Percentiles rank a stretch among this genome's conserved stretches.
Evolutionary conservation across 1,284 basidiomycete genomes (phyloP).

Genomic region (Takashimella tepidaria): DNA sequence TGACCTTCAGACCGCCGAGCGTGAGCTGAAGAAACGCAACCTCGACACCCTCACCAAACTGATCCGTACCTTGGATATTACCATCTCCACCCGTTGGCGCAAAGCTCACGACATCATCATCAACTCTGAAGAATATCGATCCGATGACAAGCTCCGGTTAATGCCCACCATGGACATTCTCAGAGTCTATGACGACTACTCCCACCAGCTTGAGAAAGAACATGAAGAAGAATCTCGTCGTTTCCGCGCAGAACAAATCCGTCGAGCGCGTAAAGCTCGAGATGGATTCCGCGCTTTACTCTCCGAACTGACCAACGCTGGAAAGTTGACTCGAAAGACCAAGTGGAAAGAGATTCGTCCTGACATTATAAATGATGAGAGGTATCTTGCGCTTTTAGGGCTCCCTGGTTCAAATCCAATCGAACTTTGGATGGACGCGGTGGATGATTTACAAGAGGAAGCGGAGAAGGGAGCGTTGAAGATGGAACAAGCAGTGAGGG

Average conservation of each 20-base stretch:
- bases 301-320: conserved; percentile 59
- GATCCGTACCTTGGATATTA: conserved; percentile 75
- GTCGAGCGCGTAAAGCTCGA: conserved; percentile 76
- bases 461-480: conserved; percentile 67
- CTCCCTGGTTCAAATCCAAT: conserved; percentile 89
- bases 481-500: conserved; percentile 47
- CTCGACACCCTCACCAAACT: conserved; percentile 70
- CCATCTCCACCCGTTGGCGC: conserved; percentile 83
- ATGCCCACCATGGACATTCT: conserved; percentile 85
- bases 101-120: conserved; percentile 68
- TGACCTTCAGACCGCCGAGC: conserved; percentile 60
- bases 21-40: conserved; percentile 66
- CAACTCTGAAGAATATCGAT: conserved; percentile 70
- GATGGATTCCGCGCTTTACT: conserved; percentile 82
- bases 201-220: conserved; percentile 76
- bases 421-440: conserved; percentile 91
- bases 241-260: conserved; percentile 70
- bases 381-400: conserved; percentile 81
- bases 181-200: conserved; percentile 85
- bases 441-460: conserved; percentile 79
- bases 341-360: conserved; percentile 91
- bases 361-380: conserved; percentile 65
- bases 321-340: conserved; percentile 69
- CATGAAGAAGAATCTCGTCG: conserved; percentile 76
- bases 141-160: conserved; percentile 66